phyloP scores from a whole-genome alignment of 129 eudicot genomes.

The Saposhnikovia divaricata region DNA sequence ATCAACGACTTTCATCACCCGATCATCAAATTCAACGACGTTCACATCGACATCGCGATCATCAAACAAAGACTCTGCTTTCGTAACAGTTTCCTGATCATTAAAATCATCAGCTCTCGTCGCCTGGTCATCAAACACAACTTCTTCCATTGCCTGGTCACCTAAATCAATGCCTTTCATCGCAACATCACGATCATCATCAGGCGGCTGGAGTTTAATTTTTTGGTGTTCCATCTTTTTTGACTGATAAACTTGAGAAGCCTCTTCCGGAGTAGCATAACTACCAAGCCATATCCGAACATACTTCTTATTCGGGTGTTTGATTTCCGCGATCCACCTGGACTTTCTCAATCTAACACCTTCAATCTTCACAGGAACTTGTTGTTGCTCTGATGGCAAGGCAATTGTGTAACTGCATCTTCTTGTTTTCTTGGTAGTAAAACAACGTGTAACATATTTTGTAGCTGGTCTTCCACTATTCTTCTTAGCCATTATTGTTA shows the following conservation, averaged over 20 bases:
- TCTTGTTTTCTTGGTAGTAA: not conserved
- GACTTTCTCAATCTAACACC: not conserved
- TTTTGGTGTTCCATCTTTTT: not conserved
- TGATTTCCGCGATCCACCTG: too few relatives aligned
- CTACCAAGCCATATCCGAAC: not conserved
- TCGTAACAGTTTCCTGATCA: too few relatives aligned
- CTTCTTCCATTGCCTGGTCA: too few relatives aligned
- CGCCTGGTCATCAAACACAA: too few relatives aligned
- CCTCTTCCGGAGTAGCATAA: not conserved
- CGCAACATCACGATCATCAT: not conserved
- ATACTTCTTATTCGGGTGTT: not conserved
- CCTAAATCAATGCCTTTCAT: not conserved
- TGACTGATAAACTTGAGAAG: not conserved
- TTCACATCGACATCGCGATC: too few relatives aligned
- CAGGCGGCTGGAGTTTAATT: not conserved
- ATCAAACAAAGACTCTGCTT: too few relatives aligned
- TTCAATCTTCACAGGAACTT: not conserved
- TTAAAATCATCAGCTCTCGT: too few relatives aligned
- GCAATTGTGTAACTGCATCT: too few relatives aligned
- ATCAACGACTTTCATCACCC: too few relatives aligned
- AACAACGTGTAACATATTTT: too few relatives aligned
- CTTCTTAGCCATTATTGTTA: not conserved
- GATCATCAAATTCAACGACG: too few relatives aligned
- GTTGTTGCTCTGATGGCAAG: too few relatives aligned
- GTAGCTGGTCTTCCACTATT: not conserved